A percentile compares a stretch with the other conserved stretches of the same genome.
These are phyloP conservation scores for Coemansia sp. DNA, from an alignment of 192 early-diverging fungal genomes.

Conservation along the genomic window DNA sequence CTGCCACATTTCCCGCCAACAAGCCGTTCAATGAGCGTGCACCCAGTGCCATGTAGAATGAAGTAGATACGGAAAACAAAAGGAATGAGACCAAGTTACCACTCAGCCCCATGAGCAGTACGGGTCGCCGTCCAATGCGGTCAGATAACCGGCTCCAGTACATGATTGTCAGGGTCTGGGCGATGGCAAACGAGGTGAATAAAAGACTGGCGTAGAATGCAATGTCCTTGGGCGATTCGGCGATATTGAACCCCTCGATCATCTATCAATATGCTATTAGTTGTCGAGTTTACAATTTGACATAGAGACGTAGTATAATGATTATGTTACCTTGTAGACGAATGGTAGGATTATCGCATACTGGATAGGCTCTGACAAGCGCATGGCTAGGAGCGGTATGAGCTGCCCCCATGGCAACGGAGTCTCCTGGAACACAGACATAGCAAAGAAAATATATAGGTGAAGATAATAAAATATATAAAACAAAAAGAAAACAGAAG, in stretches of 20 bases:
- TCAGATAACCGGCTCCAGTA: constrained; percentile 80
- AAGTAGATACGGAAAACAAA: constrained; percentile 54
- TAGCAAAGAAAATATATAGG: background rate
- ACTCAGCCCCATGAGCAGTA: constrained; percentile 76
- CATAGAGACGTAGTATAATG: background rate
- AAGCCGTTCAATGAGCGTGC: constrained; percentile 44
- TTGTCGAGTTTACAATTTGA: background rate
- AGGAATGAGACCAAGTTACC: constrained; percentile 74
- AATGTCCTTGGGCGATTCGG: constrained; percentile 74
- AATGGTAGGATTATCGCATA: constrained; percentile 72
- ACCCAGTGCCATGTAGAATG: constrained; percentile 63
- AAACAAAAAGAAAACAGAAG: background rate
- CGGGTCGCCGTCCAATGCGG: constrained; percentile 79
- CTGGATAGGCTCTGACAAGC: constrained; percentile 74
- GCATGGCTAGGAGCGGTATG: constrained; percentile 29
- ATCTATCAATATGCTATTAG: background rate
- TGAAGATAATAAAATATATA: constrained; percentile 4
- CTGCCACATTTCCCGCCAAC: constrained; percentile 79
- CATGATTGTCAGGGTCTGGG: constrained; percentile 61
- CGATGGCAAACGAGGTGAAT: constrained; percentile 57
- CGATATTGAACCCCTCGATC: constrained; percentile 43
- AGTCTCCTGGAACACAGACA: constrained; percentile 15
- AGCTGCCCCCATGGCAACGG: constrained; percentile 54
- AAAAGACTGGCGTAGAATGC: constrained; percentile 75
- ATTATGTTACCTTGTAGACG: background rate